Base-by-base conservation (phyloP, 2,329 filamentous ascomycete genomes). In the Botrytis fragariae region DNA sequence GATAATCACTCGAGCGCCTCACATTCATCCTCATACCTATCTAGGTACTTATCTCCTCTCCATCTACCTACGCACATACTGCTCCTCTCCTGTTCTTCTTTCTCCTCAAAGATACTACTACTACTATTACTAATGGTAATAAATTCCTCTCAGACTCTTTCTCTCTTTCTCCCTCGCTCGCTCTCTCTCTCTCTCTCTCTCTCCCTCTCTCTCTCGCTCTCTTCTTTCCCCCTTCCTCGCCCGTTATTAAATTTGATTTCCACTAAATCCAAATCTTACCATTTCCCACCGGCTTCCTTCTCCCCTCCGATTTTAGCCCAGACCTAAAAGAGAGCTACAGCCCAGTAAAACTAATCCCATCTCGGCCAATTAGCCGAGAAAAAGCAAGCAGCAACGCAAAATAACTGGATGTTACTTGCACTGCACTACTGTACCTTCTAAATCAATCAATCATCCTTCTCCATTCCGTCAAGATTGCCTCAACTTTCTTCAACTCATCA, bases 381-480 rank as follows among this genome's bases (percentile, higher is more conserved):
- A 51, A 67, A 51, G 63, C 51, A 67, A 64, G 61, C 61, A 45
- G 61, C 61, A 64, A 51, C 44, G 61, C 61, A 63, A 44, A 57
- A 63, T 67, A 48, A 48, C 22, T 67, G 63, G 63, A 32, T n/a
- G 32, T n/a, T 20, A 67, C 44, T 63, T 51, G 44, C 63, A 39
- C 44, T 29, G 44, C 63, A 20, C 32, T 48, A 62, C 57, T 39
- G 39, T 62, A 48, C 68, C 68, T 70, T 61, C 68, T 60, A 57
- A 70, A 59, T 70, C 68, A 70, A 59, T 70, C 68, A 70, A 70
- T 70, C 68, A 70, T 39, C 68, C 59, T 70, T 62, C 68, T 70
- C 54, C 25, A 45, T 57, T 39, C 51, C 45, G 39, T 70, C 57
- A 61, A 70, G 39, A 61, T n/a, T 70, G 54, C 68, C 69, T 71